Percentiles rank a stretch among this genome's conserved stretches.
These are phyloP conservation scores for Entrophospora sp. DNA, from an alignment of 192 early-diverging fungal genomes.

Conservation along the genomic window DNA sequence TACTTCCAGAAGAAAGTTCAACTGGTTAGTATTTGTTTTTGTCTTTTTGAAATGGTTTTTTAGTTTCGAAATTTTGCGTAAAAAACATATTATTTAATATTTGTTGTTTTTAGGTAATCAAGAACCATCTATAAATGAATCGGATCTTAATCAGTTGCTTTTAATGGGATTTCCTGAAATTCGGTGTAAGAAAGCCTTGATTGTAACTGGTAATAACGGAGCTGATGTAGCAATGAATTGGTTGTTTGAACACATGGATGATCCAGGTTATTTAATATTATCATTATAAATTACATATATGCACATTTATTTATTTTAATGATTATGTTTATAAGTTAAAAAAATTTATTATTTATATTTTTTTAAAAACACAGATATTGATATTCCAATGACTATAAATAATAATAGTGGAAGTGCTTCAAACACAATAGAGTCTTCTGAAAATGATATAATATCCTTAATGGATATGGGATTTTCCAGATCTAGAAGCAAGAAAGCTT, in stretches of 20 bases:
- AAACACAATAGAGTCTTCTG: constrained; percentile 28
- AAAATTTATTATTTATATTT: background rate
- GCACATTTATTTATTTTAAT: background rate
- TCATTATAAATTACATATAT: background rate
- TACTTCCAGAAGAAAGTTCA: constrained; percentile 62
- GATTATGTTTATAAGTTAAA: too few species aligned
- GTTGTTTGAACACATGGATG: constrained; percentile 97
- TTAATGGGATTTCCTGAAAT: constrained; percentile 89
- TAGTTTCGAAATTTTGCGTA: background rate
- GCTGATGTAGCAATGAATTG: constrained; percentile 86
- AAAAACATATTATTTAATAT: background rate
- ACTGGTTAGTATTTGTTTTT: constrained; percentile 3
- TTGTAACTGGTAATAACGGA: constrained; percentile 71
- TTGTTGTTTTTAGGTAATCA: background rate
- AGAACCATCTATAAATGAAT: constrained; percentile 52
- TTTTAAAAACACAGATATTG: constrained; percentile 61
- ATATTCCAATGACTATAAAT: constrained; percentile 56
- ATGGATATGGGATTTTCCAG: constrained; percentile 88
- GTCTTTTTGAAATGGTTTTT: too few species aligned
- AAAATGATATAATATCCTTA: constrained; percentile 57
- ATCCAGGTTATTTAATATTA: constrained; percentile 52
- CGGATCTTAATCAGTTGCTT: constrained; percentile 67
- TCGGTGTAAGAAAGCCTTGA: constrained; percentile 74
- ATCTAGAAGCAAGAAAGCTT: constrained; percentile 70
- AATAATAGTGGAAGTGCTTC: too few species aligned